Evolutionary conservation across 306 rosid species (phyloP), one percentile per base, ranked within the genome.

Genomic region (Sphenostylis stenocarpa): DNA sequence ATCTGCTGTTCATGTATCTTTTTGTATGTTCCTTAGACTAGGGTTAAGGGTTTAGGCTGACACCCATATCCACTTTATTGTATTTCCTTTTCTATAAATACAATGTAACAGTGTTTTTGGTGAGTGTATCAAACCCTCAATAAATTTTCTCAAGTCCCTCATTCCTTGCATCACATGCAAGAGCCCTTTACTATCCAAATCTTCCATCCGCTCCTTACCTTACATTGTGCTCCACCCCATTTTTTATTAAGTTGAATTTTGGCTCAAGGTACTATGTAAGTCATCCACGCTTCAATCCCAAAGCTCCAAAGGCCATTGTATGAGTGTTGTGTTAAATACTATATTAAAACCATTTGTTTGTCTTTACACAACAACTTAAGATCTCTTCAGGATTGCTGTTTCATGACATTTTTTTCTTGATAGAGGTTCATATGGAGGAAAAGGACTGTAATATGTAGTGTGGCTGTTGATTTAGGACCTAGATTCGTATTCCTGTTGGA

Each of bases 401-500:
- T 58, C 31, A 56, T 56, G 62, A 1, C 43, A 60, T 31, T 7
- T 60, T 57, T 58, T 19, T 28, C 60, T 29, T 29, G 33, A 60
- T 29, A 9, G 36, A 45, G 19, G 51, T 12, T 60, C 64, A 5
- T 41, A n/a, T 10, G 51, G 47, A 26, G 55, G 44, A 29, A 15
- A 36, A 12, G 31, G 15, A 26, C 72, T 48, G 9, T 51, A 51
- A 24, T 23, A 64, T 62, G 78, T 57, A 43, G 33, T 6, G 33
- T 49, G 78, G 43, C 47, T 38, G 39, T 38, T 67, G 53, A 64
- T 71, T 62, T 33, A 62, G 26, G 36, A 31, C 16, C 68, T 31
- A 34, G 16, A 33, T 34, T n/a, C 4, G 33, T 56, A 24, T 56
- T 23, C 36, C 36, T 58, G 45, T 26, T 24, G 58, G 16, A 11